Percentiles rank a stretch among this genome's conserved stretches.
Evolutionary conservation across 2,329 filamentous ascomycete genomes (phyloP).

Genomic region (Paramyrothecium sp.): DNA sequence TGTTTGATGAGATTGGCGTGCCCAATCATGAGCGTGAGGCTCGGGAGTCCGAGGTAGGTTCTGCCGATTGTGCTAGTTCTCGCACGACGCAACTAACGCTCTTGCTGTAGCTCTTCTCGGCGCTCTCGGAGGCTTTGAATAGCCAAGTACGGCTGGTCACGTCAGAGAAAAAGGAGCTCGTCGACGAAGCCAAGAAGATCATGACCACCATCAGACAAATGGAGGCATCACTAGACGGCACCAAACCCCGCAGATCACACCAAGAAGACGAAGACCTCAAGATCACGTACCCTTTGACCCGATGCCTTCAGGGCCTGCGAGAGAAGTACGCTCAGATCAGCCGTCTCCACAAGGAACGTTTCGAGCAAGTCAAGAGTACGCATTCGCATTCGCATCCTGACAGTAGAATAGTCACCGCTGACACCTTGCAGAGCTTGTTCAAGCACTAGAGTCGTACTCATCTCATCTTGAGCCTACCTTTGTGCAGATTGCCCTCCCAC

Average conservation of each 20-base stretch:
- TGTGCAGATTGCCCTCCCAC: slow-evolving; percentile 80
- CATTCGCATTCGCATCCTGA: not conserved
- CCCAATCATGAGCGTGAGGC: slow-evolving; percentile 86
- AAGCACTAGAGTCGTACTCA: slow-evolving; percentile 93
- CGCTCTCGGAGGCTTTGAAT: slow-evolving; percentile 86
- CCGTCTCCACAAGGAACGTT: slow-evolving; percentile 85
- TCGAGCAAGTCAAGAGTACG: slow-evolving; percentile 92
- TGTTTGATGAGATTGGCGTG: slow-evolving; percentile 98
- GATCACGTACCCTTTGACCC: slow-evolving; percentile 79
- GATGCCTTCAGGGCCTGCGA: slow-evolving; percentile 76
- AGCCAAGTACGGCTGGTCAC: slow-evolving; percentile 85
- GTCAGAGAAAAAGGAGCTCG: slow-evolving; percentile 83
- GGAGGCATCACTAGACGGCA: slow-evolving; percentile 84
- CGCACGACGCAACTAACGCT: not conserved
- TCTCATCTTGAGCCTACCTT: slow-evolving; percentile 92
- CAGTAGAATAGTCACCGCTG: slow-evolving; percentile 3
- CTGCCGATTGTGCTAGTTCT: not conserved
- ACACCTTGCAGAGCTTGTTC: slow-evolving; percentile 69
- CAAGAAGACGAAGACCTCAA: slow-evolving; percentile 67
- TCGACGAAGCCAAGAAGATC: slow-evolving; percentile 84
- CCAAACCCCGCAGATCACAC: slow-evolving; percentile 62
- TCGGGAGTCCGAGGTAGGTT: slow-evolving; percentile 79
- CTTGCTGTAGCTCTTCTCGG: slow-evolving; percentile 72
- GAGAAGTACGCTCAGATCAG: slow-evolving; percentile 82
- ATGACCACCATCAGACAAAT: slow-evolving; percentile 89